Conservation (phyloP, 2,329 filamentous ascomycete genomes). For the Xylaria digitata region DNA sequence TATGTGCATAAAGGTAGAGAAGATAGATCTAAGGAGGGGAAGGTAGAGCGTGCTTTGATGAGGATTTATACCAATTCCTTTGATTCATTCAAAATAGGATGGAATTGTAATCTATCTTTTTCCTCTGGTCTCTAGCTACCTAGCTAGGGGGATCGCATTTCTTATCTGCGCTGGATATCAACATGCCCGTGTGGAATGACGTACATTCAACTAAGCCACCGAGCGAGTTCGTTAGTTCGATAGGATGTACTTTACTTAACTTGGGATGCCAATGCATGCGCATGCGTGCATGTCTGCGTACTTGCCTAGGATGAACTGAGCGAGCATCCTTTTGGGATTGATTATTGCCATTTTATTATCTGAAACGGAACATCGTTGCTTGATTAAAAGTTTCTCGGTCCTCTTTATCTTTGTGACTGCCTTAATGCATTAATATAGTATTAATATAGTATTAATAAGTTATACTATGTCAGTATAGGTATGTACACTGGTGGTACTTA, state of each 20-base stretch:
- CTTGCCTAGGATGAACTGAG: too few species aligned
- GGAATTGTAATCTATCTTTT: background rate
- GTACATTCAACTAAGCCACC: constrained; percentile 30
- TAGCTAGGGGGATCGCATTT: background rate
- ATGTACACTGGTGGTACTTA: too few species aligned
- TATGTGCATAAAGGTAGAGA: background rate
- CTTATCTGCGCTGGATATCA: constrained; percentile 21
- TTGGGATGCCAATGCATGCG: background rate
- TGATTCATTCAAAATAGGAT: background rate
- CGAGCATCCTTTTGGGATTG: too few species aligned
- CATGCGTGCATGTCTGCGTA: too few species aligned
- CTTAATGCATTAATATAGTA: too few species aligned
- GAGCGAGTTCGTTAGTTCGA: background rate
- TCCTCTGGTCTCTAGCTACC: background rate
- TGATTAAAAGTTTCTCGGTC: too few species aligned
- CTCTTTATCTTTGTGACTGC: too few species aligned
- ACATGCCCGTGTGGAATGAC: constrained; percentile 26
- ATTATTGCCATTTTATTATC: too few species aligned
- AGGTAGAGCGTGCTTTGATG: background rate
- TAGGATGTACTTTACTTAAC: background rate
- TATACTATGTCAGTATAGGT: too few species aligned
- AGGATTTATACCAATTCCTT: constrained; percentile 4
- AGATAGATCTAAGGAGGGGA: background rate
- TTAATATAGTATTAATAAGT: too few species aligned
- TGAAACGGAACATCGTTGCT: too few species aligned